These are phyloP conservation scores for Scedosporium aurantiacum DNA, from an alignment of 2,329 filamentous ascomycete species.

Conservation along the genomic window DNA sequence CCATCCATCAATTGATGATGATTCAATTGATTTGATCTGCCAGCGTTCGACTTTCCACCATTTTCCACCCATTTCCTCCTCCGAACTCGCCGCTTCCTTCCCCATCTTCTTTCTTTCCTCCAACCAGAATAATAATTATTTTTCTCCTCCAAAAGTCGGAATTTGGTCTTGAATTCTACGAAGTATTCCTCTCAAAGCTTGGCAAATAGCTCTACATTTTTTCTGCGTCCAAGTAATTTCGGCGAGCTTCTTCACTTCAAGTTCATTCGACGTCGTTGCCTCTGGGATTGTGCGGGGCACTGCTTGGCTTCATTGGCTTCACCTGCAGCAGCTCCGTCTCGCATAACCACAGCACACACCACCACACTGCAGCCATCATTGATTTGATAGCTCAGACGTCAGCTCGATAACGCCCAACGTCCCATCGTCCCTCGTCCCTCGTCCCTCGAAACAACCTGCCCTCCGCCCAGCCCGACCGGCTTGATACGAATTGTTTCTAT, in stretches of 20 bases:
- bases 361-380: too few species aligned
- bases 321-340: background rate
- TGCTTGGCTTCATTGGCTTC: too few species aligned
- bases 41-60: slow-evolving; percentile 2
- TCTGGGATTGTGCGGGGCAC: background rate
- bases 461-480: too few species aligned
- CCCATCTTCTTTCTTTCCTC: background rate
- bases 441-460: background rate
- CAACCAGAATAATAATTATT: background rate
- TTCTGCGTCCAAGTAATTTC: background rate
- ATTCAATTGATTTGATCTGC: too few species aligned
- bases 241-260: background rate
- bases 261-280: too few species aligned
- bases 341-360: too few species aligned
- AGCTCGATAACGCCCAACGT: background rate
- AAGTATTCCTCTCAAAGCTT: background rate
- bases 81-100: background rate
- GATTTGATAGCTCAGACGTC: background rate
- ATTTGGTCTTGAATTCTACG: too few species aligned
- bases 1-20: background rate
- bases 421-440: background rate
- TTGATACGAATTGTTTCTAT: too few species aligned
- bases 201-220: background rate
- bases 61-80: slow-evolving; percentile 2
- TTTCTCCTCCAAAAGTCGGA: background rate